Base-by-base conservation (phyloP, 2,329 filamentous ascomycete species). In the Ampelomyces quisqualis region DNA sequence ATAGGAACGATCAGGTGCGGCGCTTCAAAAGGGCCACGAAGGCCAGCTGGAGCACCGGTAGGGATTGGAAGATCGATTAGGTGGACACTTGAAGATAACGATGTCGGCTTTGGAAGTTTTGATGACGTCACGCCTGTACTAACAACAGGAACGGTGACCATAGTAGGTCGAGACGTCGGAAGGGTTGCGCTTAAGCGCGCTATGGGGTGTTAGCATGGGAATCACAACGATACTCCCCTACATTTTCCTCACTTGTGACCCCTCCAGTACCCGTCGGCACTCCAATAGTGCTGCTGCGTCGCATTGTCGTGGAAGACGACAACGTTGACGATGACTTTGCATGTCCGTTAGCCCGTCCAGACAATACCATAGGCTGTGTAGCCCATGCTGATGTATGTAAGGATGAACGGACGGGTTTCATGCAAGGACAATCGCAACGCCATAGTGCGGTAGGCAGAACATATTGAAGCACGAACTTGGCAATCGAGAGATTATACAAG, bases 1-100 rank as follows among this genome's bases (percentile, higher is more conserved):
- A 72, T 52, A 2, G 68, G 65, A 6, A 70, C 45, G 14, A 73
- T 68, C 37, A 67, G 49, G 32, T 65, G 58, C n/a, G 69, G 69
- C 9, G 55, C 59, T 46, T 70, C 51, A 43, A 68, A 71, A 18
- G 55, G 50, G 21, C 61, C 62, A 10, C 49, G 51, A 20, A 72
- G 57, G 33, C 55, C 39, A 1, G 52, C 55, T 18, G 58, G 62
- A 33, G 44, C 27, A 17, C 3, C 57, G 57, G 30, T 46, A n/a
- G 48, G 27, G 1, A 27, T 40, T 3, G 49, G 43, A 15, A 46
- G 31, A 23, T 38, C 23, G 31, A 37, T 23, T 20, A 38, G 22
- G 18, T 23, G 21, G 28, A 29, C 14, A 21, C 21, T 27, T 19
- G 47, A 40, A 6, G 23, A 27, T 27, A 30, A 23, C 23, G 41